These are phyloP conservation scores for Coix lacrymajobi DNA, from an alignment of 176 grass and related monocot species.

Conservation along the genomic window DNA sequence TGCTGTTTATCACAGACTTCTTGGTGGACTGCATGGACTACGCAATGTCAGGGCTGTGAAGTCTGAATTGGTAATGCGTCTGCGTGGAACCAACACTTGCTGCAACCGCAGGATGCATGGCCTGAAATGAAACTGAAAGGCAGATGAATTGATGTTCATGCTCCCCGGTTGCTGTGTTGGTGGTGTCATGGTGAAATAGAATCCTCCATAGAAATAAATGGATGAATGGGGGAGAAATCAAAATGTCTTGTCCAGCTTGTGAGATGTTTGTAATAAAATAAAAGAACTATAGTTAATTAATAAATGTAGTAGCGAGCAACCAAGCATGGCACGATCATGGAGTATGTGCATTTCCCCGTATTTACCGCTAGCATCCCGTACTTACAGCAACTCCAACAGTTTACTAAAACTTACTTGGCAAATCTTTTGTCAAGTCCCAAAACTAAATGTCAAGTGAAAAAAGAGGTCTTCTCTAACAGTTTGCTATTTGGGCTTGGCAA, in stretches of 20 bases:
- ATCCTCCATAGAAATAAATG: constrained; percentile 25
- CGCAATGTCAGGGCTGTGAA: constrained; percentile 72
- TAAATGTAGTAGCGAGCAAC: background rate
- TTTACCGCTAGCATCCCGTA: background rate
- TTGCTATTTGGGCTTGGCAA: too few species aligned
- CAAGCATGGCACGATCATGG: background rate
- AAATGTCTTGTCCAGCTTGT: background rate
- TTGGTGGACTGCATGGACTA: constrained; percentile 83
- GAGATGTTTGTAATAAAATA: background rate
- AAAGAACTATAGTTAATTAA: background rate
- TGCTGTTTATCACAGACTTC: constrained; percentile 53
- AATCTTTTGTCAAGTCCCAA: too few species aligned
- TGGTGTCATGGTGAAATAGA: background rate
- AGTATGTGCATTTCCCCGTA: background rate
- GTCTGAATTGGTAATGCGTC: background rate
- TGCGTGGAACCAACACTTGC: background rate
- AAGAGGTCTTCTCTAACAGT: too few species aligned
- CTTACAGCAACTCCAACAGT: too few species aligned
- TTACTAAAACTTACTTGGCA: too few species aligned
- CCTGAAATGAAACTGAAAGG: background rate
- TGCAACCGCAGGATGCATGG: background rate
- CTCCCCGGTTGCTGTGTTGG: background rate
- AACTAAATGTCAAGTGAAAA: too few species aligned
- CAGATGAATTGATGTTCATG: background rate
- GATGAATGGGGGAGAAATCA: background rate